phyloP scores from a whole-genome alignment of 148 eudicot genomes.

The Vaccinium vitisidaea region DNA sequence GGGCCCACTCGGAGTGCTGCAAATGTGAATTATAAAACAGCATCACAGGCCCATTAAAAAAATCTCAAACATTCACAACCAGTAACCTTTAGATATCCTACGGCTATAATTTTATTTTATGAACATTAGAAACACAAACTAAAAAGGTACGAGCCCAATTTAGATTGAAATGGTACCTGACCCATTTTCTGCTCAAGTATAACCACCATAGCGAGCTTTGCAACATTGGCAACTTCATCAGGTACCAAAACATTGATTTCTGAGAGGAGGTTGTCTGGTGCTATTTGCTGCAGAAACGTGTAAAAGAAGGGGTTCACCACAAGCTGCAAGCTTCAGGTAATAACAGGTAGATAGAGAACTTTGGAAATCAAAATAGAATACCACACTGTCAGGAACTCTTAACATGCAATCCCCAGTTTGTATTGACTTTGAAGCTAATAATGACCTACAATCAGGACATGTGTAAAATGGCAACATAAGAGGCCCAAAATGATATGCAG shows the following conservation, averaged over 20 bases:
- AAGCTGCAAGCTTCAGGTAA: neutral
- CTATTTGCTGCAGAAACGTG: constrained; percentile 52
- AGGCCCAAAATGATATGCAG: neutral
- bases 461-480: constrained; percentile 4
- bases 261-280: constrained; percentile 59
- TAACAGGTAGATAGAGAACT: neutral
- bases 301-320: neutral
- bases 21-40: neutral
- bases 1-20: constrained; percentile 82
- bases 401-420: constrained; percentile 69
- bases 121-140: neutral
- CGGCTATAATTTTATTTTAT: neutral
- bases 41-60: neutral
- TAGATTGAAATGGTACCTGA: constrained; percentile 35
- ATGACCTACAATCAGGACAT: constrained; percentile 39
- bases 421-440: constrained; percentile 54
- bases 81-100: neutral
- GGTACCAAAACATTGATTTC: constrained; percentile 50
- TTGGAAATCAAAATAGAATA: constrained; percentile 18
- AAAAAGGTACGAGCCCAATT: no score
- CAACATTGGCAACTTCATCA: constrained; percentile 46
- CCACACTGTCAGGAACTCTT: constrained; percentile 66
- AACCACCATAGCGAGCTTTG: constrained; percentile 71
- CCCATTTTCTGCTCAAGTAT: constrained; percentile 62
- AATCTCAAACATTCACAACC: neutral